Conservation (phyloP, 495 filamentous ascomycete genomes). For the Penicillium cinerascens region DNA sequence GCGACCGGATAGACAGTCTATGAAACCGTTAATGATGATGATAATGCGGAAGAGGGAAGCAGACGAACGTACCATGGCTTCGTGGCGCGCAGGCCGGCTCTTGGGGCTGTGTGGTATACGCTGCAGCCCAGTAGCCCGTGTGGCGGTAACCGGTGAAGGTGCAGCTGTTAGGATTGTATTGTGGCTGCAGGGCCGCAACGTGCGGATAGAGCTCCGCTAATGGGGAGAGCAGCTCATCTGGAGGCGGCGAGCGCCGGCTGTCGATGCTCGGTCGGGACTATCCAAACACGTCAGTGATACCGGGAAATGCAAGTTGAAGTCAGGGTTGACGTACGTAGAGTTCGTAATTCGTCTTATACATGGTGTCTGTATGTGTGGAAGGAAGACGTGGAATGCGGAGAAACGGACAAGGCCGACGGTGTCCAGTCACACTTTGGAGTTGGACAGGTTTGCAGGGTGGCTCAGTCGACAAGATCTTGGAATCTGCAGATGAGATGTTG, state of each 20-base stretch:
- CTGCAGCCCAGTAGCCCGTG: slow-evolving; percentile 37
- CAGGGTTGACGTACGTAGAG: slow-evolving; percentile 31
- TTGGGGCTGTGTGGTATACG: slow-evolving; percentile 30
- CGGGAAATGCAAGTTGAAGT: not conserved
- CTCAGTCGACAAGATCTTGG: not conserved
- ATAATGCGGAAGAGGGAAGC: not conserved
- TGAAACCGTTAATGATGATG: slow-evolving; percentile 1
- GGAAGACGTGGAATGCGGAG: not conserved
- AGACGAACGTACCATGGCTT: slow-evolving; percentile 24
- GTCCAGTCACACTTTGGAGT: not conserved
- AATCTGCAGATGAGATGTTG: slow-evolving; percentile 7
- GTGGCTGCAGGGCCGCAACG: slow-evolving; percentile 38
- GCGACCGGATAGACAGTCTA: slow-evolving; percentile 22
- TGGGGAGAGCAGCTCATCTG: slow-evolving; percentile 37
- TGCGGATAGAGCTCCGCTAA: slow-evolving; percentile 41
- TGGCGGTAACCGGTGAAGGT: slow-evolving; percentile 39
- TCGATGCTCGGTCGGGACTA: slow-evolving; percentile 26
- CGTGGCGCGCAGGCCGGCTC: slow-evolving; percentile 19
- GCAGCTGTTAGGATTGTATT: slow-evolving; percentile 33
- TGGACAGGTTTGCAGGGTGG: not conserved
- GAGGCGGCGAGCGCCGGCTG: slow-evolving; percentile 25
- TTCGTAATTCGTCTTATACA: slow-evolving; percentile 47
- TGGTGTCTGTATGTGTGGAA: slow-evolving; percentile 22
- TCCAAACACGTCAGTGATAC: not conserved
- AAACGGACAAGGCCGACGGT: slow-evolving; percentile 3